These are phyloP conservation scores for Vanrija sp. DNA, from an alignment of 1,284 basidiomycete species.

Conservation along the genomic window DNA sequence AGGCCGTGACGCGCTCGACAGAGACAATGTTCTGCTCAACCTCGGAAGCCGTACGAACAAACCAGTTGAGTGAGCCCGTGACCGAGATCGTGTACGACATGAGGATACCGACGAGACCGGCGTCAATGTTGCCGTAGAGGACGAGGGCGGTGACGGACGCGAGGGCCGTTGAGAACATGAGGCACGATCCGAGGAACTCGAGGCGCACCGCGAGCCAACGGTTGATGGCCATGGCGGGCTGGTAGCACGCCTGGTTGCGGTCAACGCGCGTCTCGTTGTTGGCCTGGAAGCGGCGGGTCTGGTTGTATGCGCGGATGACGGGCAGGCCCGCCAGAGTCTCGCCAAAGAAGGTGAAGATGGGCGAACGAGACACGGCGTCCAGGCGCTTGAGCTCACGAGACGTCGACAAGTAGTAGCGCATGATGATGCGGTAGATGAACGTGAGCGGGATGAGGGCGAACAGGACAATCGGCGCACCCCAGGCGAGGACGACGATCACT, in stretches of 20 bases:
- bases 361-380: constrained; percentile 82
- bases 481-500: constrained; percentile 72
- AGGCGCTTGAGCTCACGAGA: constrained; percentile 88
- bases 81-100: constrained; percentile 79
- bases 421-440: constrained; percentile 71
- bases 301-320: constrained; percentile 74
- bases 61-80: constrained; percentile 73
- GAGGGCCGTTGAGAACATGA: constrained; percentile 71
- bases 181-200: constrained; percentile 74
- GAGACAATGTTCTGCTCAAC: constrained; percentile 93
- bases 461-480: constrained; percentile 77
- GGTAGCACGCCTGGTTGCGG: constrained; percentile 55
- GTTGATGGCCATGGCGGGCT: constrained; percentile 53
- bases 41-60: constrained; percentile 83
- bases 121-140: constrained; percentile 66
- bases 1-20: constrained; percentile 61
- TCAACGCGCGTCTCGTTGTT: constrained; percentile 69
- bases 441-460: constrained; percentile 68
- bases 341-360: constrained; percentile 83
- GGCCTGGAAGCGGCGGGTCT: constrained; percentile 67
- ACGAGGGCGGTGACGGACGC: constrained; percentile 66
- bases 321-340: constrained; percentile 80
- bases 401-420: constrained; percentile 85
- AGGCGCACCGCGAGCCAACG: constrained; percentile 54
- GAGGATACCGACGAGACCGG: constrained; percentile 86